phyloP scores from a whole-genome alignment of 106 monocot genomes.

The Allium fistulosum region DNA sequence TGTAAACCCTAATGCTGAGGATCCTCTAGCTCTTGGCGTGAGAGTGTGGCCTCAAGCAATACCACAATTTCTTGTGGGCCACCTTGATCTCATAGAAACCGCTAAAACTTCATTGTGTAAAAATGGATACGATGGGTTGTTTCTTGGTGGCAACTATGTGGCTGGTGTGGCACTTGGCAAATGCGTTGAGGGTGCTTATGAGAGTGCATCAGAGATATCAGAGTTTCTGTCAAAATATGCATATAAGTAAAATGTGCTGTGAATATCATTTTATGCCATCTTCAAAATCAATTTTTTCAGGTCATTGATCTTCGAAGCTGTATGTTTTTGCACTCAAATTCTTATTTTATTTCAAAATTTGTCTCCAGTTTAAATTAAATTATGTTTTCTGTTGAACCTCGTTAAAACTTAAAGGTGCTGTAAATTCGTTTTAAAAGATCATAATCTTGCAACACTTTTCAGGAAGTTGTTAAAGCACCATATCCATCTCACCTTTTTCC shows the following conservation, averaged over 20 bases:
- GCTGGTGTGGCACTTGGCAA: constrained; percentile 86
- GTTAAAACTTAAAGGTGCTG: too few relatives aligned
- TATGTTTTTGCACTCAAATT: too few relatives aligned
- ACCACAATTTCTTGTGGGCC: constrained; percentile 87
- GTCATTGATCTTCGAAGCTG: too few relatives aligned
- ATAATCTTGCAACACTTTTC: too few relatives aligned
- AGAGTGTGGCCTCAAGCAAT: constrained; percentile 93
- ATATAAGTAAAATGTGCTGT: constrained; percentile 20
- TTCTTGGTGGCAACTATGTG: constrained; percentile 96
- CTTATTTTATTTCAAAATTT: too few relatives aligned
- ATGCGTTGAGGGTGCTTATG: constrained; percentile 81
- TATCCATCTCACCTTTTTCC: too few relatives aligned
- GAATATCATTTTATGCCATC: too few relatives aligned
- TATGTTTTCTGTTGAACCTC: too few relatives aligned
- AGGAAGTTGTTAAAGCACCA: too few relatives aligned
- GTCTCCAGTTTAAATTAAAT: too few relatives aligned
- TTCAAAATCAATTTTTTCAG: too few relatives aligned
- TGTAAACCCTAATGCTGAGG: constrained; percentile 52
- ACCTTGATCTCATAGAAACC: constrained; percentile 71
- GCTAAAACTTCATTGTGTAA: constrained; percentile 49
- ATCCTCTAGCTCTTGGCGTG: constrained; percentile 67
- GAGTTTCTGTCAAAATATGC: constrained; percentile 56
- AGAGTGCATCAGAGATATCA: constrained; percentile 55
- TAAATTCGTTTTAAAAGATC: too few relatives aligned
- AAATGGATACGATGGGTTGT: constrained; percentile 64